These are phyloP conservation scores for carrot (Daucus carota) DNA, from an alignment of 129 eudicot genomes.

Conservation along the genomic window DNA sequence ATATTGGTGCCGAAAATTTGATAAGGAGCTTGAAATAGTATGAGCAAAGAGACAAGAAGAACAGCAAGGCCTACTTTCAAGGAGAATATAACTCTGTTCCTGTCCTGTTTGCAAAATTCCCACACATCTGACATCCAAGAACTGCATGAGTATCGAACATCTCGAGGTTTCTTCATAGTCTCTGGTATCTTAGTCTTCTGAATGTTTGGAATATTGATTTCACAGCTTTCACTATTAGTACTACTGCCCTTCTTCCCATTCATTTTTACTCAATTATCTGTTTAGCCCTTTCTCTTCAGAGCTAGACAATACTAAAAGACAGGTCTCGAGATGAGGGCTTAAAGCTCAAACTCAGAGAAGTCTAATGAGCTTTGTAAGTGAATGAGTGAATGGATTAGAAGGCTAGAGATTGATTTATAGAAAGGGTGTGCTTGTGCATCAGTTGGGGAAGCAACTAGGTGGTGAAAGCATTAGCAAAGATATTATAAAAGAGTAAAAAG, in stretches of 20 bases:
- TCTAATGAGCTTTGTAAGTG: constrained; percentile 9
- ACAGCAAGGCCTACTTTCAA: constrained; percentile 63
- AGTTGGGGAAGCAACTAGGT: constrained; percentile 26
- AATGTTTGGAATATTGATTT: constrained; percentile 36
- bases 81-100: constrained; percentile 39
- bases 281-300: background rate
- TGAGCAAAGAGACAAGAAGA: constrained; percentile 60
- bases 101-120: constrained; percentile 54
- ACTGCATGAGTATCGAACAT: constrained; percentile 18
- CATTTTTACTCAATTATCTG: constrained; percentile 26
- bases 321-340: background rate
- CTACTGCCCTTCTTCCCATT: constrained; percentile 35
- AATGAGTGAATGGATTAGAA: constrained; percentile 12
- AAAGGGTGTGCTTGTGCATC: constrained; percentile 17
- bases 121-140: constrained; percentile 34
- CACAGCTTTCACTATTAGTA: constrained; percentile 7
- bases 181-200: constrained; percentile 24
- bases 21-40: constrained; percentile 53
- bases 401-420: constrained; percentile 26
- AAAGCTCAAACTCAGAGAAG: background rate
- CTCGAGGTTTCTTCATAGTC: constrained; percentile 25
- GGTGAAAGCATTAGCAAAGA: constrained; percentile 24
- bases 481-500: constrained; percentile 16
- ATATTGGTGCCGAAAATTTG: constrained; percentile 52
- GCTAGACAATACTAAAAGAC: background rate